Evolutionary conservation across 768 basidiomycete genomes (phyloP).

Genomic region (Pulveroboletus sp.): DNA sequence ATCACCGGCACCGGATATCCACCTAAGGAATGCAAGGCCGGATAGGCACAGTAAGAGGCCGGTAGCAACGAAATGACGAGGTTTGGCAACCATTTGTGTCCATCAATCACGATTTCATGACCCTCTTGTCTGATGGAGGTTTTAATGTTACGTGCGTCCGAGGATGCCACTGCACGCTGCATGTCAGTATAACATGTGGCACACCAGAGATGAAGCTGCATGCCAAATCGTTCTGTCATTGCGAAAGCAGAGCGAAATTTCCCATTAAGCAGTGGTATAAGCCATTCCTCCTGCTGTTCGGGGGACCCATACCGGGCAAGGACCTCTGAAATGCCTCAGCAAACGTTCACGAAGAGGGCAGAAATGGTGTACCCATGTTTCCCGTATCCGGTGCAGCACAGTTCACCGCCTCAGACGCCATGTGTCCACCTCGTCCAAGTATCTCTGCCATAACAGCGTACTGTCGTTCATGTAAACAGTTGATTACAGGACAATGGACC

Average conservation of each 20-base stretch:
- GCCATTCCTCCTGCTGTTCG: conserved; percentile 88
- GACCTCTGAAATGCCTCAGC: conserved; percentile 62
- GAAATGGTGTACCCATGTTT: conserved; percentile 72
- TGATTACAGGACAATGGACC: background rate
- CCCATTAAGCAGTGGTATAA: conserved; percentile 82
- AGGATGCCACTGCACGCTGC: conserved; percentile 61
- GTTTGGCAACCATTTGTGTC: conserved; percentile 81
- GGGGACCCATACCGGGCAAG: conserved; percentile 90
- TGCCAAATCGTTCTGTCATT: conserved; percentile 94
- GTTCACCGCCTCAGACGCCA: conserved; percentile 85
- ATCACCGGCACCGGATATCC: conserved; percentile 96
- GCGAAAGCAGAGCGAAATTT: conserved; percentile 92
- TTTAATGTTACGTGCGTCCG: conserved; percentile 92
- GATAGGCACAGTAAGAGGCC: conserved; percentile 11
- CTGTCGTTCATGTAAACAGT: conserved; percentile 35
- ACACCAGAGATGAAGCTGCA: background rate
- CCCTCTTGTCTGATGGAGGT: conserved; percentile 83
- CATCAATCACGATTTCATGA: conserved; percentile 86
- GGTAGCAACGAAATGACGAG: background rate
- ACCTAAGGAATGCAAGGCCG: conserved; percentile 46
- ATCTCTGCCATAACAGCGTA: conserved; percentile 98
- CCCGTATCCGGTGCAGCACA: conserved; percentile 97
- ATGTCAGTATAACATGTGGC: conserved; percentile 9
- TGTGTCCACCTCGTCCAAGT: conserved; percentile 75
- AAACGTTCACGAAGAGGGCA: background rate